Conservation (phyloP, 2,329 filamentous ascomycete genomes). For the Colletotrichum limetticola region DNA sequence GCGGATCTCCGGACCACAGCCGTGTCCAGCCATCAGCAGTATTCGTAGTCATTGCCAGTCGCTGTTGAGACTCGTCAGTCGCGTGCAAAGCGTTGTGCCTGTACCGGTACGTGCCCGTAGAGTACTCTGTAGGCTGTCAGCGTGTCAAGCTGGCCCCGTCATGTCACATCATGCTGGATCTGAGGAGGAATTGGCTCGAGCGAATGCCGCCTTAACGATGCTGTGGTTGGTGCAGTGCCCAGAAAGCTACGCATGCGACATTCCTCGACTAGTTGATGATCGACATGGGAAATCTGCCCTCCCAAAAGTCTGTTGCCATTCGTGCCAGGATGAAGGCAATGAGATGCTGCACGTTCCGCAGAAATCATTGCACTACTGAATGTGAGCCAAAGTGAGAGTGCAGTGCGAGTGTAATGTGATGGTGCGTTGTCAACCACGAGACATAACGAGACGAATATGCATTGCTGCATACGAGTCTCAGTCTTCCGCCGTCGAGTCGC, state of each 20-base stretch:
- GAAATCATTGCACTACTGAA: not conserved
- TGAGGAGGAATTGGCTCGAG: not conserved
- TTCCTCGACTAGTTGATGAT: conserved; percentile 27
- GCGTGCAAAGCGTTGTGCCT: not conserved
- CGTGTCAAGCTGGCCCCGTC: not conserved
- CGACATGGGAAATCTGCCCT: conserved; percentile 22
- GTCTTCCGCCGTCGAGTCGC: not conserved
- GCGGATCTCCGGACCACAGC: conserved; percentile 12
- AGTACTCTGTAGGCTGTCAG: too few relatives aligned
- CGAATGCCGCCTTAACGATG: conserved; percentile 1
- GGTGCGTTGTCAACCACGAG: conserved; percentile 31
- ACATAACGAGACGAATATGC: conserved; percentile 19
- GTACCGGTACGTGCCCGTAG: too few relatives aligned
- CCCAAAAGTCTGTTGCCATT: not conserved
- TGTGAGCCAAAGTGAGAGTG: not conserved
- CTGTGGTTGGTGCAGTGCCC: not conserved
- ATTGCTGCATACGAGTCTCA: conserved; percentile 11
- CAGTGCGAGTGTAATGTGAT: not conserved
- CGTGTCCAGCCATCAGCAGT: not conserved
- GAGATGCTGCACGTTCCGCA: conserved; percentile 2
- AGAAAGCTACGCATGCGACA: conserved; percentile 27
- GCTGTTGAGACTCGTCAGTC: not conserved
- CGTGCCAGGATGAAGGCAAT: conserved; percentile 17
- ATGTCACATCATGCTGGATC: not conserved
- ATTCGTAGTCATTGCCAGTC: not conserved